Evolutionary conservation across 106 monocot genomes (phyloP).

Genomic region (Allium sativum): DNA sequence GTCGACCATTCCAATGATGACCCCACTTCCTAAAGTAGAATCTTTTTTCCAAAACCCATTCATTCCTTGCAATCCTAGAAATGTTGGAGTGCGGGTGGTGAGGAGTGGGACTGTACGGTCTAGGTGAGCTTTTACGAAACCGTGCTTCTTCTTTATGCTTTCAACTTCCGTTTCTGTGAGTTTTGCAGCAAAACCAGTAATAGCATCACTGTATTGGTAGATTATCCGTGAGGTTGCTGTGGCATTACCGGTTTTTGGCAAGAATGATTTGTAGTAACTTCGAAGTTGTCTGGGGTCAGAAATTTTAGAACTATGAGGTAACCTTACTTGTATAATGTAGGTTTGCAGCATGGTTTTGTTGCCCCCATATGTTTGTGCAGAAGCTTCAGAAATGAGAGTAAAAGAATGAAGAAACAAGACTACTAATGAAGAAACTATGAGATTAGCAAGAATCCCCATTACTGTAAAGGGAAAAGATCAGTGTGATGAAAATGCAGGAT

Average conservation of each 20-base stretch:
- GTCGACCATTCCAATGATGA: slow-evolving; percentile 34
- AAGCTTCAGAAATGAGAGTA: neutral
- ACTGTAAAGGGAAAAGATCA: no score
- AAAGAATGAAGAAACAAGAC: neutral
- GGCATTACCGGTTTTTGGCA: neutral
- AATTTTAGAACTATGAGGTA: neutral
- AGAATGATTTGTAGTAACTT: slow-evolving; percentile 15
- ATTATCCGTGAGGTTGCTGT: slow-evolving; percentile 1
- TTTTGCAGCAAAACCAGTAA: slow-evolving; percentile 15
- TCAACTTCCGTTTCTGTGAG: slow-evolving; percentile 7
- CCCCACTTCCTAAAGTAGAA: slow-evolving; percentile 10
- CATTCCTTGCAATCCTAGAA: slow-evolving; percentile 13
- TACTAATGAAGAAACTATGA: no score
- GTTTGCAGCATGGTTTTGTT: neutral
- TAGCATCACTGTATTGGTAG: slow-evolving; percentile 6
- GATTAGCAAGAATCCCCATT: no score
- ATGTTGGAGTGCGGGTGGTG: slow-evolving; percentile 32
- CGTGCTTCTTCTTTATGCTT: slow-evolving; percentile 6
- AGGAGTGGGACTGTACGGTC: neutral
- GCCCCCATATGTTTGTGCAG: neutral
- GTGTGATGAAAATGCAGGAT: no score
- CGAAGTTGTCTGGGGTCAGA: neutral
- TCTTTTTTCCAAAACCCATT: slow-evolving; percentile 7
- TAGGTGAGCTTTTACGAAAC: slow-evolving; percentile 9
- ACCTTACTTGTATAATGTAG: slow-evolving; percentile 1